phyloP scores from a whole-genome alignment of 139 green algal genomes.

The Yamagishiella unicocca region DNA sequence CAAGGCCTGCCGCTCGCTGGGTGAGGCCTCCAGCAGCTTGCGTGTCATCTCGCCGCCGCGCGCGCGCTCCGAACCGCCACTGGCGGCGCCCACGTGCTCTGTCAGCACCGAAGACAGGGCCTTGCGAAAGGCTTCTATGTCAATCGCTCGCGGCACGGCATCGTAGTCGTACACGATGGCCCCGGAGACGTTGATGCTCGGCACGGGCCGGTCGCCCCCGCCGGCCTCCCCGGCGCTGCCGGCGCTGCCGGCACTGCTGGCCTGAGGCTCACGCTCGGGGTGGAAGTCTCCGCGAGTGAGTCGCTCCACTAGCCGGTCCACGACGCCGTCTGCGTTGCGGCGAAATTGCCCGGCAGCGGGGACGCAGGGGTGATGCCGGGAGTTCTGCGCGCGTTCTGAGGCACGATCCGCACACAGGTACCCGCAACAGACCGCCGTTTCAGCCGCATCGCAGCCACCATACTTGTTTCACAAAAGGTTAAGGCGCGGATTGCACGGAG shows the following conservation, averaged over 20 bases:
- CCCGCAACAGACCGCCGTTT: too few species aligned
- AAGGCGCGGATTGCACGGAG: too few species aligned
- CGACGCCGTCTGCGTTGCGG: constrained; percentile 2
- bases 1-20: constrained; percentile 10
- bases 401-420: too few species aligned
- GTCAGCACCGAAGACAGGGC: constrained; percentile 31
- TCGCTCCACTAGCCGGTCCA: constrained; percentile 8
- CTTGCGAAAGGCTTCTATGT: constrained; percentile 31
- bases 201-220: constrained; percentile 2
- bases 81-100: constrained; percentile 2
- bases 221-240: constrained; percentile 24
- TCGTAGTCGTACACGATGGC: constrained; percentile 41
- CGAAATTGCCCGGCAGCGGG: too few species aligned
- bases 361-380: too few species aligned
- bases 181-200: not conserved
- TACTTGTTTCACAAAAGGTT: too few species aligned
- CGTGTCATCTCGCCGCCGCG: not conserved
- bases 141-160: not conserved
- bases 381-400: too few species aligned
- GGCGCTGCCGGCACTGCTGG: not conserved
- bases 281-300: constrained; percentile 19
- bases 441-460: too few species aligned
- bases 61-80: not conserved
- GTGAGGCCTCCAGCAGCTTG: not conserved
- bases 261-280: not conserved